phyloP scores from a whole-genome alignment of 2,329 filamentous ascomycete species.

The Clonostachys byssicola region DNA sequence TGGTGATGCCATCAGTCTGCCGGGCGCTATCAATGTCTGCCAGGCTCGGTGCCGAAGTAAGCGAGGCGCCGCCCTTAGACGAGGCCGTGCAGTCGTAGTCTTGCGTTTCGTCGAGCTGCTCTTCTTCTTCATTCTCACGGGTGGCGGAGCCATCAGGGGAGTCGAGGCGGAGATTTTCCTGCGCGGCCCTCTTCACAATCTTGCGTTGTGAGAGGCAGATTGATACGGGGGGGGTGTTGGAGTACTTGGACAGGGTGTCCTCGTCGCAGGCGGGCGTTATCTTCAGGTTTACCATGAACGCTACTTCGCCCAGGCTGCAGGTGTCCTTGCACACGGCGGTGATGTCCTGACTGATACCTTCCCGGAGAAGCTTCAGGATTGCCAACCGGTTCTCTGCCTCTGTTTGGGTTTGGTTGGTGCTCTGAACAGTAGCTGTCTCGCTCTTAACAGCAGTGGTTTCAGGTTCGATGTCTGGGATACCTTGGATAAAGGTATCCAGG shows the following conservation, averaged over 20 bases:
- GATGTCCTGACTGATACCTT: slow-evolving; percentile 42
- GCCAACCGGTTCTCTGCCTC: background rate
- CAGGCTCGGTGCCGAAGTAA: slow-evolving; percentile 13
- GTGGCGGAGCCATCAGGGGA: no score
- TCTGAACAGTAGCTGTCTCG: no score
- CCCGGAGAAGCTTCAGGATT: slow-evolving; percentile 33
- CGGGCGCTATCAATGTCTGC: slow-evolving; percentile 15
- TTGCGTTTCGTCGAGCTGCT: background rate
- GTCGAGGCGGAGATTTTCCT: no score
- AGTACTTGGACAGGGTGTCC: no score
- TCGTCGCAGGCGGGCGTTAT: no score
- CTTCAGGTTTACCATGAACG: background rate
- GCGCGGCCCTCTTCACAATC: no score
- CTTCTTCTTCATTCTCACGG: no score
- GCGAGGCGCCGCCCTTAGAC: background rate
- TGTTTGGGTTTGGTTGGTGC: no score
- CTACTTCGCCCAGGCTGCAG: background rate
- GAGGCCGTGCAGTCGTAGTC: slow-evolving; percentile 14
- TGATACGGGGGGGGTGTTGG: no score
- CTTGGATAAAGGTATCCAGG: slow-evolving; percentile 37
- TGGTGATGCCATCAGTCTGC: no score
- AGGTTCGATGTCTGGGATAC: slow-evolving; percentile 10
- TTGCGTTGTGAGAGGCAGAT: no score
- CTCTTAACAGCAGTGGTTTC: no score
- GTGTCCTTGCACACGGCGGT: slow-evolving; percentile 42